Percentiles rank a stretch among this genome's conserved stretches.
These are phyloP conservation scores for Medicago truncatula DNA, from an alignment of 306 rosid species.

Conservation along the genomic window MtrunA17r5.0-ANR NC_053049.1:30552001-30552500, in stretches of 20 bases:
- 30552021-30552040: conserved; percentile 48
- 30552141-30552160: conserved; percentile 54
- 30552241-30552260: conserved; percentile 81
- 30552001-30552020: not conserved
- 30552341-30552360: conserved; percentile 96
- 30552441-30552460: conserved; percentile 84
- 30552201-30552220: conserved; percentile 46
- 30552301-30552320: conserved; percentile 62
- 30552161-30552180: conserved; percentile 64
- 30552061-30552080: conserved; percentile 46
- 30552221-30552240: conserved; percentile 88
- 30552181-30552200: conserved; percentile 30
- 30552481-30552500: conserved; percentile 79
- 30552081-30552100: conserved; percentile 94
- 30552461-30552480: conserved; percentile 53
- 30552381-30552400: conserved; percentile 45
- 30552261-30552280: conserved; percentile 74
- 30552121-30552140: conserved; percentile 68
- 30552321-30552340: conserved; percentile 60
- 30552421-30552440: conserved; percentile 82
- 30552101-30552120: conserved; percentile 86
- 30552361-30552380: conserved; percentile 73
- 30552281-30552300: conserved; percentile 99
- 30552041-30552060: conserved; percentile 59
- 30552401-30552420: conserved; percentile 67